Evolutionary conservation across 106 monocot species (phyloP).

Genomic region (Apostasia ramifera): DNA sequence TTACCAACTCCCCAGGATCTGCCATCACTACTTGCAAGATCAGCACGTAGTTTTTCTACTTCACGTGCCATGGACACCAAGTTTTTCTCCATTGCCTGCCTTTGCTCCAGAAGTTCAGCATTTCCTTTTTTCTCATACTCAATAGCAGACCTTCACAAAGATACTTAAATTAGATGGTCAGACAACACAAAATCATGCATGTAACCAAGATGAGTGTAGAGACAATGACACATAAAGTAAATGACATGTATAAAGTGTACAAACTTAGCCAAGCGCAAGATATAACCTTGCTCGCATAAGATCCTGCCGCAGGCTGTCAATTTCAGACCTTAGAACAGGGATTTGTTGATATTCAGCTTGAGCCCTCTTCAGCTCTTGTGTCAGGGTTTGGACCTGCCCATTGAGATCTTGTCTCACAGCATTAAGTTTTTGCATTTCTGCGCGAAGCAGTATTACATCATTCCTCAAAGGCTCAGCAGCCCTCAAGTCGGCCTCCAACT

Average conservation of each 20-base stretch:
- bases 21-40: conserved; percentile 25
- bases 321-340: conserved; percentile 39
- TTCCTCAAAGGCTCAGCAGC: conserved; percentile 39
- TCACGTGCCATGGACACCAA: conserved; percentile 64
- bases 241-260: background rate
- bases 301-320: conserved; percentile 63
- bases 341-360: conserved; percentile 51
- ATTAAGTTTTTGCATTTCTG: conserved; percentile 44
- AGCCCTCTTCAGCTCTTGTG: conserved; percentile 46
- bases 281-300: conserved; percentile 53
- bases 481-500: conserved; percentile 60
- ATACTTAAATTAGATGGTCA: background rate
- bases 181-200: background rate
- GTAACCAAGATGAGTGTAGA: background rate
- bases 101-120: conserved; percentile 49
- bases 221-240: background rate
- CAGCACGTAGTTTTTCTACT: conserved; percentile 48
- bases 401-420: conserved; percentile 45
- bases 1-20: conserved; percentile 37
- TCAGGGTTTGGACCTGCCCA: conserved; percentile 46
- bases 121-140: conserved; percentile 87
- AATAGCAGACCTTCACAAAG: conserved; percentile 38
- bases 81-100: conserved; percentile 60
- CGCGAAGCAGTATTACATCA: conserved; percentile 32
- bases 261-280: background rate